Conservation (phyloP, 495 filamentous ascomycete species). For the Saxophila tyrrhenica region DNA sequence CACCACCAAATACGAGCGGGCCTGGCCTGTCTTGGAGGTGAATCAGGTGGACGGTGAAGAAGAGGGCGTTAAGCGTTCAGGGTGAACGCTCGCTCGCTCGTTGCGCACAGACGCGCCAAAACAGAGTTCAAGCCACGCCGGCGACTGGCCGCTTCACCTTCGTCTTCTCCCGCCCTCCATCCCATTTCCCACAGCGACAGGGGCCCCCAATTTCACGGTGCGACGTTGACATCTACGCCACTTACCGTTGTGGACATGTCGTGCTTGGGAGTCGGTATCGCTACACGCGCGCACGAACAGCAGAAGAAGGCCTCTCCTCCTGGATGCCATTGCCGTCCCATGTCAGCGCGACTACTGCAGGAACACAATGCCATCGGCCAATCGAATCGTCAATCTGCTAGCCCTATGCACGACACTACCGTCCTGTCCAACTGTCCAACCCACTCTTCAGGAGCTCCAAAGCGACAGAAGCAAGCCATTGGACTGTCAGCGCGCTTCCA, state of each 20-base stretch:
- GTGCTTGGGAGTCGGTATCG: not conserved
- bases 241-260: not conserved
- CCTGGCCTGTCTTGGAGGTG: not conserved
- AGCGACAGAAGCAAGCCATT: not conserved
- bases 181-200: not conserved
- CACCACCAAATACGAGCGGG: not conserved
- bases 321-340: not conserved
- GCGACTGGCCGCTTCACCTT: not conserved
- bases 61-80: not conserved
- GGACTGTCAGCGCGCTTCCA: not conserved
- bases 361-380: not conserved
- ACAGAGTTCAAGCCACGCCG: not conserved
- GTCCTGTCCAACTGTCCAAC: not conserved
- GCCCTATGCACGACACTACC: not conserved
- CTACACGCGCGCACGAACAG: not conserved
- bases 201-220: not conserved
- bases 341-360: not conserved
- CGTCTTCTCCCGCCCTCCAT: not conserved
- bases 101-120: too few relatives aligned
- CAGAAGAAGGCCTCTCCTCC: not conserved
- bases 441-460: not conserved
- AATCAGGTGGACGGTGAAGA: too few relatives aligned
- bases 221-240: not conserved
- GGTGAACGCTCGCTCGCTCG: too few relatives aligned
- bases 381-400: not conserved